A percentile compares a stretch with the other conserved stretches of the same genome.
phyloP scores from a whole-genome alignment of 2,329 filamentous ascomycete species.

The Talaromyces albobiverticillius region DNA sequence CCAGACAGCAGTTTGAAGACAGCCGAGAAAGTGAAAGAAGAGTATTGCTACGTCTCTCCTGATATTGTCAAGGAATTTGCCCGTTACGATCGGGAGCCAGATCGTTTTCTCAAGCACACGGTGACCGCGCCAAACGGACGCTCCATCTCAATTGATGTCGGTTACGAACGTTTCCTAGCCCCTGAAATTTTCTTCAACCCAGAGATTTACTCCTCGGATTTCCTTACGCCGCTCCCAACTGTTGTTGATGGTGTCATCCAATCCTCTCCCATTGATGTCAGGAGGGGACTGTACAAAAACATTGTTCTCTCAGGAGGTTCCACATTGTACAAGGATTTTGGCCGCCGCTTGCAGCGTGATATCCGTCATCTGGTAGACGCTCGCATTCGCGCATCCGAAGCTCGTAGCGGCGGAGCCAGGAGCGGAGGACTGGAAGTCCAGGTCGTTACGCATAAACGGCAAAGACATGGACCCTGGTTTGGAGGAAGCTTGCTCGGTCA shows the following conservation, averaged over 20 bases:
- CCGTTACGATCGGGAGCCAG: constrained; percentile 88
- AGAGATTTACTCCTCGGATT: constrained; percentile 98
- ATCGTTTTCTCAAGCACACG: constrained; percentile 85
- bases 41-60: constrained; percentile 96
- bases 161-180: constrained; percentile 95
- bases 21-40: constrained; percentile 96
- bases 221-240: constrained; percentile 87
- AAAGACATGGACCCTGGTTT: constrained; percentile 97
- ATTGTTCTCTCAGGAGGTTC: constrained; percentile 97
- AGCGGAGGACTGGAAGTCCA: constrained; percentile 94
- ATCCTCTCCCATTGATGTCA: constrained; percentile 94
- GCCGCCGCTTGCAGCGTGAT: constrained; percentile 89
- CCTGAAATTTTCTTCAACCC: constrained; percentile 99
- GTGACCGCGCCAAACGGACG: constrained; percentile 83
- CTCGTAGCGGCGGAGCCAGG: constrained; percentile 84
- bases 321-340: constrained; percentile 98
- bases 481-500: constrained; percentile 94
- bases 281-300: constrained; percentile 97
- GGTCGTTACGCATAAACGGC: constrained; percentile 95
- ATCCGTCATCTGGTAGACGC: constrained; percentile 95
- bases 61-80: constrained; percentile 99
- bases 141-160: constrained; percentile 82
- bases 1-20: constrained; percentile 96
- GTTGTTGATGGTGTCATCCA: constrained; percentile 98
- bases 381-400: constrained; percentile 87